These are phyloP conservation scores for Dactylellina sp. DNA, from an alignment of 2,329 filamentous ascomycete species.

Conservation along the genomic window DNA sequence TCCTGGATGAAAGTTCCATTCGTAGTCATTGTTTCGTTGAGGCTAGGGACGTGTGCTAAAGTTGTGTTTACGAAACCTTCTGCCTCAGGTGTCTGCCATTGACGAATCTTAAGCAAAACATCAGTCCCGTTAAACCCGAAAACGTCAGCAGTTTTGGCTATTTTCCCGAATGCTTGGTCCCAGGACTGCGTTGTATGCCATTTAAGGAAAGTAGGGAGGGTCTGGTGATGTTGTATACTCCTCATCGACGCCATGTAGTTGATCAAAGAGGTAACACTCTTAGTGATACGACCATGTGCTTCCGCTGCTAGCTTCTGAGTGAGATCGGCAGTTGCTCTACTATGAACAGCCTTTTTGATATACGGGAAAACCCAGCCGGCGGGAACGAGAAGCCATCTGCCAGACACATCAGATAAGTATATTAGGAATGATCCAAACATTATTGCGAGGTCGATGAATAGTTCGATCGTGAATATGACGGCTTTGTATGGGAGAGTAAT, in stretches of 20 bases:
- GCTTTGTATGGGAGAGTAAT: constrained; percentile 58
- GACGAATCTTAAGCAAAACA: constrained; percentile 29
- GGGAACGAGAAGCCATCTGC: constrained; percentile 55
- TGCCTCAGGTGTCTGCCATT: constrained; percentile 23
- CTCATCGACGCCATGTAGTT: constrained; percentile 42
- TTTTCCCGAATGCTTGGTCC: constrained; percentile 24
- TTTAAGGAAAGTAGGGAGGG: constrained; percentile 21
- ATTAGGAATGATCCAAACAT: constrained; percentile 59
- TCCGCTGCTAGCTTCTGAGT: constrained; percentile 58
- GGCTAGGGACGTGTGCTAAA: not conserved
- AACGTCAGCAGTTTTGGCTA: constrained; percentile 31
- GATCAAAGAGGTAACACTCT: constrained; percentile 33
- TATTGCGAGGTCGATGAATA: constrained; percentile 59
- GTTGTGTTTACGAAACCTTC: constrained; percentile 19
- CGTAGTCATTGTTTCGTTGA: constrained; percentile 19
- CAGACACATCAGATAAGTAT: constrained; percentile 57
- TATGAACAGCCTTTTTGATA: constrained; percentile 55
- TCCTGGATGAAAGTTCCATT: constrained; percentile 45
- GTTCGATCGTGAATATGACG: constrained; percentile 59
- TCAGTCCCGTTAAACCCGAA: constrained; percentile 42
- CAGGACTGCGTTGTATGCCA: constrained; percentile 35
- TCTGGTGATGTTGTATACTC: constrained; percentile 30
- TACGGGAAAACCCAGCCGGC: constrained; percentile 57
- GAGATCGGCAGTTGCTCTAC: constrained; percentile 54
- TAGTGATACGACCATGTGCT: constrained; percentile 59